Evolutionary conservation across 129 eudicot genomes (phyloP).

Genomic region (Tagetes patula): DNA sequence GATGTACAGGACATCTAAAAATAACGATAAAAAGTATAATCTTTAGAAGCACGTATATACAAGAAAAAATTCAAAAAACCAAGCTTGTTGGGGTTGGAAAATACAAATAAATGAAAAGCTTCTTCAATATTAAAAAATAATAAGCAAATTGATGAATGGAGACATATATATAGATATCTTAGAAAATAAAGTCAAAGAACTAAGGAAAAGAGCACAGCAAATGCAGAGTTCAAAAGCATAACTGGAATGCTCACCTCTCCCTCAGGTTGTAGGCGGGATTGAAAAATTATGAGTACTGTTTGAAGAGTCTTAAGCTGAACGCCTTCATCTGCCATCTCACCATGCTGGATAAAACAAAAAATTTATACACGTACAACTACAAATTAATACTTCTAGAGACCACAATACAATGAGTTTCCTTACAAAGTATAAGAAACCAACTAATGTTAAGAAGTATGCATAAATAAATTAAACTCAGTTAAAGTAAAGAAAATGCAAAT

Average conservation of each 20-base stretch:
- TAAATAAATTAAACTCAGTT: slow-evolving; percentile 5
- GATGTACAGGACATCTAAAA: neutral
- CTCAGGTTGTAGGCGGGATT: slow-evolving; percentile 90
- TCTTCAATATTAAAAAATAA: neutral
- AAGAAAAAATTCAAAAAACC: neutral
- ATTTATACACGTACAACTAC: slow-evolving; percentile 12
- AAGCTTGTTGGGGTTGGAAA: neutral
- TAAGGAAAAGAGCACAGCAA: neutral
- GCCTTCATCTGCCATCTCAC: slow-evolving; percentile 93
- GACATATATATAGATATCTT: slow-evolving; percentile 23
- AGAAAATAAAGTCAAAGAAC: neutral
- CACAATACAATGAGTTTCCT: neutral
- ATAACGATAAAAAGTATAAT: neutral
- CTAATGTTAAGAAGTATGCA: slow-evolving; percentile 13
- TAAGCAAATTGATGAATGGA: slow-evolving; percentile 5
- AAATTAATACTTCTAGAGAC: slow-evolving; percentile 11
- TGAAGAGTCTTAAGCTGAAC: slow-evolving; percentile 94
- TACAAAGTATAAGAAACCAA: slow-evolving; percentile 10
- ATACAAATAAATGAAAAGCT: slow-evolving; percentile 7
- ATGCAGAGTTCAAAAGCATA: slow-evolving; percentile 16
- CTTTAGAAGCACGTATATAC: neutral
- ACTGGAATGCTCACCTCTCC: slow-evolving; percentile 60
- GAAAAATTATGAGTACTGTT: slow-evolving; percentile 87
- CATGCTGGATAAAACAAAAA: slow-evolving; percentile 58
- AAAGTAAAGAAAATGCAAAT: slow-evolving; percentile 9